Evolutionary conservation across 352 stramenopile genomes (phyloP).

Genomic region (Stephanocyclus meneghinianus): DNA sequence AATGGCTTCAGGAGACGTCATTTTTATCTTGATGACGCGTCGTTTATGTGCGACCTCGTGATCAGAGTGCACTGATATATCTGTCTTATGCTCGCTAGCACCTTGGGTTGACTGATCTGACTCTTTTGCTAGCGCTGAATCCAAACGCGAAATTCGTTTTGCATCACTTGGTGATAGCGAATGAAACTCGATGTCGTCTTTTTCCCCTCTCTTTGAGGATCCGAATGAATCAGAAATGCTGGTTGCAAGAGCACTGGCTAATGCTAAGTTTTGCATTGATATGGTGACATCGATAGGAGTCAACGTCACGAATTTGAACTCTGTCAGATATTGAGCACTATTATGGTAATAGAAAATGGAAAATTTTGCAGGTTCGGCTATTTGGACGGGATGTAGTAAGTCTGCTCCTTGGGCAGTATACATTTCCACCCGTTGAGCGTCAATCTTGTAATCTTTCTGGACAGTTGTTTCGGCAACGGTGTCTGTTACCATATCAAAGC

Average conservation of each 20-base stretch:
- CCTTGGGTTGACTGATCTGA: slow-evolving; percentile 29
- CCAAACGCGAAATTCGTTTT: slow-evolving; percentile 67
- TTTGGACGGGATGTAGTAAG: slow-evolving; percentile 74
- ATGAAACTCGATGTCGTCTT: slow-evolving; percentile 44
- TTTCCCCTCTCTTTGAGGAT: slow-evolving; percentile 20
- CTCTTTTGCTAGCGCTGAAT: slow-evolving; percentile 64
- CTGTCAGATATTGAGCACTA: slow-evolving; percentile 25
- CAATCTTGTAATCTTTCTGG: slow-evolving; percentile 66
- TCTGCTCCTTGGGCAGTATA: slow-evolving; percentile 78
- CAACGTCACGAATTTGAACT: slow-evolving; percentile 67
- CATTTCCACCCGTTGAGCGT: slow-evolving; percentile 78
- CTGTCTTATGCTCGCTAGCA: slow-evolving; percentile 29
- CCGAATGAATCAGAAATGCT: slow-evolving; percentile 70
- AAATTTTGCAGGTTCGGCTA: slow-evolving; percentile 76
- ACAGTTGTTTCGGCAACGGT: slow-evolving; percentile 39
- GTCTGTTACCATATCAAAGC: slow-evolving; percentile 56
- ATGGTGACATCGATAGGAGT: slow-evolving; percentile 46
- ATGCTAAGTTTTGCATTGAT: slow-evolving; percentile 82
- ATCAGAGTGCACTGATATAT: slow-evolving; percentile 46
- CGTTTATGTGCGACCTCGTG: slow-evolving; percentile 27
- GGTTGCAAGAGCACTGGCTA: slow-evolving; percentile 72
- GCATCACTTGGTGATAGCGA: slow-evolving; percentile 61
- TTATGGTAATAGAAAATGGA: slow-evolving; percentile 63
- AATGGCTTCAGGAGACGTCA: slow-evolving; percentile 71
- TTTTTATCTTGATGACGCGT: slow-evolving; percentile 59